Percentiles rank a stretch among this genome's conserved stretches.
Evolutionary conservation across 768 basidiomycete species (phyloP).

Genomic region (Cytidiella melzeri): DNA sequence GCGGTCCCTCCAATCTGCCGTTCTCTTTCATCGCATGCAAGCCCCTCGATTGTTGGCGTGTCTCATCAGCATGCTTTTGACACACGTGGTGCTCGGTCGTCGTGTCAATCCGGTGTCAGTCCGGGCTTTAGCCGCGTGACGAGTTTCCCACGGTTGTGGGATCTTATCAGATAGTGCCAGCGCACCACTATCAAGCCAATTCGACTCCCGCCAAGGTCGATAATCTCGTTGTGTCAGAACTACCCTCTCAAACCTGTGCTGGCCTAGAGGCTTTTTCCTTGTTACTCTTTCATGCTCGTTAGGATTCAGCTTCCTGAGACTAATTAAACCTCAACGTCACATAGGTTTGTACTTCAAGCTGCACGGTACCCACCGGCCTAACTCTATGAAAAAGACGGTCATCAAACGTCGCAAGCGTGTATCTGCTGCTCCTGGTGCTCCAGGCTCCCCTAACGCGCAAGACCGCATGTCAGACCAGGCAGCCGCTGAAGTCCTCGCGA

Average conservation of each 20-base stretch:
- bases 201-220: neutral
- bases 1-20: too few relatives aligned
- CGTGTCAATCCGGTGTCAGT: slow-evolving; percentile 2
- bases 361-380: slow-evolving; percentile 94
- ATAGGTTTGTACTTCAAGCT: slow-evolving; percentile 96
- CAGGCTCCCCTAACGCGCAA: slow-evolving; percentile 27
- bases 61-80: slow-evolving; percentile 19
- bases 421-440: slow-evolving; percentile 57
- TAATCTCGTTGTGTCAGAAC: neutral
- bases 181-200: too few relatives aligned
- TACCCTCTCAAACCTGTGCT: neutral
- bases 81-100: slow-evolving; percentile 1
- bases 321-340: slow-evolving; percentile 2
- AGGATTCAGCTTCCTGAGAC: slow-evolving; percentile 1
- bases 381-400: slow-evolving; percentile 98
- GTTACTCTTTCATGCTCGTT: neutral
- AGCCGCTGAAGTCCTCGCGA: slow-evolving; percentile 83
- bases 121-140: slow-evolving; percentile 3
- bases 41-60: too few relatives aligned
- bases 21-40: too few relatives aligned
- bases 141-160: slow-evolving; percentile 7
- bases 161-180: slow-evolving; percentile 24
- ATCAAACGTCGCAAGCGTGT: slow-evolving; percentile 98
- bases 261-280: neutral
- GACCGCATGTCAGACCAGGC: slow-evolving; percentile 75